Evolutionary conservation across 805 yeast genomes (phyloP), one percentile per base, ranked within the genome.

Genomic region (Yarrowia sp.): DNA sequence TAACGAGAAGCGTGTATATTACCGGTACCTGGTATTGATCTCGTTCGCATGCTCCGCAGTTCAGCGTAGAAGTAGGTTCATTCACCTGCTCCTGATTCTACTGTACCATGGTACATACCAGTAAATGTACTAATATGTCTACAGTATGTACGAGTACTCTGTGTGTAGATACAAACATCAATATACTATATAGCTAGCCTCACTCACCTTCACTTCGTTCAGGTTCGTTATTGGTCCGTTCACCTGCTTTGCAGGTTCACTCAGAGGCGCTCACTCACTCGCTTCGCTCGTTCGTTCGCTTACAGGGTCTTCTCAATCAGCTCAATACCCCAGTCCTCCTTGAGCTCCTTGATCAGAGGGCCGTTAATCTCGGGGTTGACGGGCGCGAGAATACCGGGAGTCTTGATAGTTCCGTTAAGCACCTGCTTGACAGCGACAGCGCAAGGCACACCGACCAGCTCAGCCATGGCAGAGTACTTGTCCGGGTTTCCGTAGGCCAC

Each of bases 381-480:
- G 73, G 99, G 99, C 62, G 97, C 98, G 69, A 85, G 81, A 73
- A 94, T 81, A 69, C 99, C 99, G 63, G 90, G 89, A 65, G 80
- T 82, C 69, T 81, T 81, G 70, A 84, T 81, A 63, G 86, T 83
- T 67, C 97, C 97, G 68, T 88, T 84, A 70, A 94, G 81, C 66
- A 94, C 88, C 76, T 88, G 87, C 78, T 84, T 84, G 64, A 88
- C 81, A 29, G 98, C 99, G 74, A 94, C 96, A 62, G 97, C 97
- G 78, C 97, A 93, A 68, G 99, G 99, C 66, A 91, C 93, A 80
- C 99, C 99, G 62, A 94, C 99, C 67, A 90, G 84, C 75, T 93
- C 92, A 68, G 99, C 99, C 99, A 94, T 94, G 33, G 98, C 92
- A 39, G 96, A 87, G 85, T 93, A 94, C 62, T 94, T 93, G 65